Evolutionary conservation across 495 filamentous ascomycete genomes (phyloP), one percentile per base, ranked within the genome.

Genomic region (Trichocladium uniseriatum): DNA sequence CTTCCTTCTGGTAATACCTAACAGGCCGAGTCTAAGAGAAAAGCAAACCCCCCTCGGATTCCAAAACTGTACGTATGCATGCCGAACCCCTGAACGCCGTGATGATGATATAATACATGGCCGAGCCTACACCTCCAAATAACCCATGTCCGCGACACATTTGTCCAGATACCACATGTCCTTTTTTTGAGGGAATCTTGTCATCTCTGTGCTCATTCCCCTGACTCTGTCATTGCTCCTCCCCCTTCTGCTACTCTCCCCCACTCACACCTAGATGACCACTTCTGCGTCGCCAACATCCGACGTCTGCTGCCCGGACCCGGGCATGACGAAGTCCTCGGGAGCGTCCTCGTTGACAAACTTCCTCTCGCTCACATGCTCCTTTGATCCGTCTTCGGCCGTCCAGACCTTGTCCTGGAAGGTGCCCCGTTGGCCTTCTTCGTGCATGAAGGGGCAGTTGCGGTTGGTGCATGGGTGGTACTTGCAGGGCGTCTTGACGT

Each of bases 341-440:
- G 74, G 15, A 37, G 74, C 56, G 62, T 69, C 55, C 31, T 87
- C 79, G n/a, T 78, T 77, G 39, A 94, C 80, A 71, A 95, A 96
- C 57, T 94, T 95, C 54, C 91, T 74, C 63, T 97, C 90, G 64
- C 89, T 95, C 44, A 95, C 80, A 66, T 89, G 87, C 49, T 69
- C 69, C 64, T 70, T 73, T 22, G 59, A 42, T 15, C 73, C 79
- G 38, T 76, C 70, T 28, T 77, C 70, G 5, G 86, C 74, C 28
- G 80, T 86, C 92, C 92, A 98, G 18, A 94, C 89, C 66, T 92
- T 95, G 67, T 95, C 87, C 34, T 81, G 72, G 67, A 87, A 89
- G n/a, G 73, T 72, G 72, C 65, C 82, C 59, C 79, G 73, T 65
- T 97, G 94, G 21, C 94, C 94, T 49, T 95, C 92, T 18, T 79